Percentiles rank a stretch among this genome's conserved stretches.
Conservation (phyloP, 441 rosid genomes). For the Pelargonium australe region DNA sequence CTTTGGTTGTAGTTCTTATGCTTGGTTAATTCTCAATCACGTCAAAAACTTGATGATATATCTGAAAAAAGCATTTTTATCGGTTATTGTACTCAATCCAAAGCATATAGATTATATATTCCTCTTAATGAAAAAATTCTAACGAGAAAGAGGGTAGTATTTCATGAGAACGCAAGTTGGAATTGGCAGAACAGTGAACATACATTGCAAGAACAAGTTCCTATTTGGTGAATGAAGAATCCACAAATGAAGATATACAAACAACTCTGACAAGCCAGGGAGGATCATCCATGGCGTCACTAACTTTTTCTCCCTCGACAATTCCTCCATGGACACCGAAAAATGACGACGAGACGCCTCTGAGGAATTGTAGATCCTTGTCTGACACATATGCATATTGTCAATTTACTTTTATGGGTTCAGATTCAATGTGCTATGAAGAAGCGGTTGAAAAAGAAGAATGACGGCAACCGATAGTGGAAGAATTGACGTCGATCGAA, state of each 20-base stretch:
- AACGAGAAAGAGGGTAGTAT: not conserved
- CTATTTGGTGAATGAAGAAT: not conserved
- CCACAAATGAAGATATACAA: not conserved
- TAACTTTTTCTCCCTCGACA: not conserved
- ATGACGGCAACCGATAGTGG: not conserved
- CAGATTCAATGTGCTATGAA: not conserved
- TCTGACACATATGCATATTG: not conserved
- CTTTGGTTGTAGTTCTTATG: constrained; percentile 2
- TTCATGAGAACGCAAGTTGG: not conserved
- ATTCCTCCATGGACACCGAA: no score
- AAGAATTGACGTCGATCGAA: not conserved
- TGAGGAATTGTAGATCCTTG: not conserved
- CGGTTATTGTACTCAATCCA: not conserved
- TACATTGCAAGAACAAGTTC: not conserved
- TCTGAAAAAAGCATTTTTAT: not conserved
- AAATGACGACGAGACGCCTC: not conserved
- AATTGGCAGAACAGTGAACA: not conserved
- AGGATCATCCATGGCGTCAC: not conserved
- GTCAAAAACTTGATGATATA: constrained; percentile 5
- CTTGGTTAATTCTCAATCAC: not conserved
- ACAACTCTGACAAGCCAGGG: not conserved
- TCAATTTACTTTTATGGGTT: not conserved
- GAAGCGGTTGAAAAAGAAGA: not conserved
- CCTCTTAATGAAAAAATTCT: not conserved
- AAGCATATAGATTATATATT: not conserved